Conservation (phyloP, 2,329 filamentous ascomycete genomes). For the Phoma sp. region DNA sequence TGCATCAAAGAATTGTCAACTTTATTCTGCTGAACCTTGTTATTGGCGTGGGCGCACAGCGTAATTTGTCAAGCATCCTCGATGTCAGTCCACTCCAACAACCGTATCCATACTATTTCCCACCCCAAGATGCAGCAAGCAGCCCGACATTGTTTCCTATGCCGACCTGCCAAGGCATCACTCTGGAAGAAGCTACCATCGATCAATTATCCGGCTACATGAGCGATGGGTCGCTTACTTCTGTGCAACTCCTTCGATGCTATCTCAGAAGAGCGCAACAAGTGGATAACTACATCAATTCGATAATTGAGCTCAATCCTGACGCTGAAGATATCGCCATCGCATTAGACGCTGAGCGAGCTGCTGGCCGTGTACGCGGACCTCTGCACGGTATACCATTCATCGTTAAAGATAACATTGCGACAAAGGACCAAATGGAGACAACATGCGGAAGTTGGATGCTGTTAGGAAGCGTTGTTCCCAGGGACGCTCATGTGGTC, state of each 20-base stretch:
- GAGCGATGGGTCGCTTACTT: slow-evolving; percentile 48
- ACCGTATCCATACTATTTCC: slow-evolving; percentile 47
- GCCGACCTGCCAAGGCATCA: slow-evolving; percentile 64
- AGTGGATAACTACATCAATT: slow-evolving; percentile 68
- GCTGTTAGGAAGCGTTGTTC: slow-evolving; percentile 68
- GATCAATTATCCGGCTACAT: slow-evolving; percentile 69
- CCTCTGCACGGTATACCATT: slow-evolving; percentile 78
- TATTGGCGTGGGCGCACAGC: neutral
- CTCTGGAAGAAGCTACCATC: slow-evolving; percentile 72
- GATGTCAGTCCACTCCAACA: slow-evolving; percentile 28
- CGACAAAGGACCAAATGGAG: slow-evolving; percentile 70
- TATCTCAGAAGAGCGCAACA: slow-evolving; percentile 65
- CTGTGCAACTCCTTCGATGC: slow-evolving; percentile 30
- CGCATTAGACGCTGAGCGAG: slow-evolving; percentile 65
- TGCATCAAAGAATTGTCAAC: neutral
- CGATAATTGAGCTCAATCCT: slow-evolving; percentile 71
- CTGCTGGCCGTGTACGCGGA: slow-evolving; percentile 62
- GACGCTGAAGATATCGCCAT: slow-evolving; percentile 68
- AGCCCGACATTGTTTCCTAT: slow-evolving; percentile 63
- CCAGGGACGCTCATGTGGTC: slow-evolving; percentile 71
- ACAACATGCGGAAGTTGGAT: slow-evolving; percentile 75
- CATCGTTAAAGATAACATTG: slow-evolving; percentile 68
- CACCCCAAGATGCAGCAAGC: slow-evolving; percentile 32
- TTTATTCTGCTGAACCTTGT: neutral
- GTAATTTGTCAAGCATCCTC: slow-evolving; percentile 22